These are phyloP conservation scores for Neonectria ditissima DNA, from an alignment of 2,329 filamentous ascomycete species.

Conservation along the genomic window DNA sequence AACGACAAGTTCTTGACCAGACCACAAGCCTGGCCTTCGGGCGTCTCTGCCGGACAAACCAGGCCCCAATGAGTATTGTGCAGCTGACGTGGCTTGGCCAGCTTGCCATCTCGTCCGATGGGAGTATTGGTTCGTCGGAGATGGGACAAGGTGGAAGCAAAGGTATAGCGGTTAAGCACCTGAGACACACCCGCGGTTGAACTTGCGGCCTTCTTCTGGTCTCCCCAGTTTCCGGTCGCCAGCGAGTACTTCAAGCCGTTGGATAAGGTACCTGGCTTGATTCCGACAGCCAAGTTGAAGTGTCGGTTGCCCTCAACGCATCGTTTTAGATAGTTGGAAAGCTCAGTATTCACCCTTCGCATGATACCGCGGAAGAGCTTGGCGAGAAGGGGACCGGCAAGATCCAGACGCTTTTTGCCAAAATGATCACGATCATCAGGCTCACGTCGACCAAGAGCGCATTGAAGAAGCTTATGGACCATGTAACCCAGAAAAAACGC, in stretches of 20 bases:
- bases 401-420: slow-evolving; percentile 96
- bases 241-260: slow-evolving; percentile 97
- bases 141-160: slow-evolving; percentile 96
- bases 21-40: slow-evolving; percentile 97
- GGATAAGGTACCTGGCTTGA: slow-evolving; percentile 91
- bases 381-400: slow-evolving; percentile 94
- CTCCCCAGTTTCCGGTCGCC: slow-evolving; percentile 98
- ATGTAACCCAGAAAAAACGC: slow-evolving; percentile 99
- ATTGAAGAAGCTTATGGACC: slow-evolving; percentile 95
- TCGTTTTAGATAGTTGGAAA: slow-evolving; percentile 90
- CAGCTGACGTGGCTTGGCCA: slow-evolving; percentile 96
- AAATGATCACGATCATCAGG: slow-evolving; percentile 99
- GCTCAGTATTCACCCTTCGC: slow-evolving; percentile 89
- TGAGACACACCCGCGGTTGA: slow-evolving; percentile 98
- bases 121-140: slow-evolving; percentile 97
- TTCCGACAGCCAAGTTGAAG: slow-evolving; percentile 90
- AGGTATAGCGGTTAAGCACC: slow-evolving; percentile 97
- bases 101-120: slow-evolving; percentile 96
- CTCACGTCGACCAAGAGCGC: slow-evolving; percentile 90
- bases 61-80: slow-evolving; percentile 99
- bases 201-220: slow-evolving; percentile 97
- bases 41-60: slow-evolving; percentile 96
- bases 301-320: slow-evolving; percentile 90
- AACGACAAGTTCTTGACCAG: slow-evolving; percentile 97
- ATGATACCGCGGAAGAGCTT: slow-evolving; percentile 95